Evolutionary conservation across 106 monocot species (phyloP).

Genomic region (Iris macrosiphon): DNA sequence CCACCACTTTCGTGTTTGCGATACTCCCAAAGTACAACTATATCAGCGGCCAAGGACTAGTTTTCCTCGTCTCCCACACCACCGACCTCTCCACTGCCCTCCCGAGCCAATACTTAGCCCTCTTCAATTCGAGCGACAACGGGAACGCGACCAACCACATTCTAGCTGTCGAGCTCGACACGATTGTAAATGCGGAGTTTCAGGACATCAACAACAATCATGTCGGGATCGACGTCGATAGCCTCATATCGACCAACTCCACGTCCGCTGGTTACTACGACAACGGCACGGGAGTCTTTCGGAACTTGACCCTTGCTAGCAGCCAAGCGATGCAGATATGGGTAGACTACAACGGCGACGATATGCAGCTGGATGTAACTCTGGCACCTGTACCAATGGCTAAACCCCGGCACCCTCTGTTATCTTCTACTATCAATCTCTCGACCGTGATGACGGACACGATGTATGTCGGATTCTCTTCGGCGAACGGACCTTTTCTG

Average conservation of each 20-base stretch:
- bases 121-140: constrained; percentile 7
- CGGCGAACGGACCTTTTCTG: constrained; percentile 13
- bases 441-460: constrained; percentile 17
- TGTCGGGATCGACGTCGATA: constrained; percentile 16
- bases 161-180: constrained; percentile 61
- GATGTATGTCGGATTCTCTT: constrained; percentile 36
- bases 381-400: constrained; percentile 12
- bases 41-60: constrained; percentile 6
- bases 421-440: constrained; percentile 23
- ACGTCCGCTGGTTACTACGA: constrained; percentile 6
- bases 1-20: constrained; percentile 13
- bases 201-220: constrained; percentile 11
- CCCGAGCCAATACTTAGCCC: constrained; percentile 8
- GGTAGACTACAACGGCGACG: constrained; percentile 31
- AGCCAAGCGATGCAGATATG: constrained; percentile 29
- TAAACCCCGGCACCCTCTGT: constrained; percentile 25
- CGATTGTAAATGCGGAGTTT: constrained; percentile 43
- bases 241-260: not conserved
- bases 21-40: not conserved
- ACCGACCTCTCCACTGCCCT: not conserved
- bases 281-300: not conserved
- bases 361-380: constrained; percentile 20
- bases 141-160: constrained; percentile 20
- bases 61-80: constrained; percentile 5
- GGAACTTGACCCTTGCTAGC: constrained; percentile 17